These are phyloP conservation scores for Globisporangium solare DNA, from an alignment of 352 stramenopile genomes.

Conservation along the genomic window DNA sequence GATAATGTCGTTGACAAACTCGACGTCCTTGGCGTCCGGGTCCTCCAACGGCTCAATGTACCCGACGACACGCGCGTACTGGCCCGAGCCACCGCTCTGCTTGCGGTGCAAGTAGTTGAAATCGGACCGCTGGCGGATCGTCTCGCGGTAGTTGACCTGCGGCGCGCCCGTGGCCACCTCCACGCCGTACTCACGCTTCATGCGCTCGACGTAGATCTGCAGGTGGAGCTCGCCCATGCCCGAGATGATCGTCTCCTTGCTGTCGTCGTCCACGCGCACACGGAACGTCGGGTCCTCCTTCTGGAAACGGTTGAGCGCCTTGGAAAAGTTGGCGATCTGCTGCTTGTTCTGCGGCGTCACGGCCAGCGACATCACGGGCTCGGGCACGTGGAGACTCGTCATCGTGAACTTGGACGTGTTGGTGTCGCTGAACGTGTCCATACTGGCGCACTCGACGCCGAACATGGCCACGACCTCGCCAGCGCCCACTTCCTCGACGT, in stretches of 20 bases:
- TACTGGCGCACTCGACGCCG: slow-evolving; percentile 97
- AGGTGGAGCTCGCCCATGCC: slow-evolving; percentile 99
- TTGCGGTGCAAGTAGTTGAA: slow-evolving; percentile 99
- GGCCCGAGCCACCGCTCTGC: slow-evolving; percentile 96
- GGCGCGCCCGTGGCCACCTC: slow-evolving; percentile 90
- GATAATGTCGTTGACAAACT: slow-evolving; percentile 98
- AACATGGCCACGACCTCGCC: slow-evolving; percentile 99
- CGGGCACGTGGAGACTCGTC: slow-evolving; percentile 97
- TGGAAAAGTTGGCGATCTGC: slow-evolving; percentile 95
- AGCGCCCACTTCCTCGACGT: slow-evolving; percentile 92
- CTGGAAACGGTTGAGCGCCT: slow-evolving; percentile 94
- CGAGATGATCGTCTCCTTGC: slow-evolving; percentile 98
- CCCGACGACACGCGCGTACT: slow-evolving; percentile 96
- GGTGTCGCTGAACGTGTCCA: slow-evolving; percentile 96
- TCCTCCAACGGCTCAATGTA: slow-evolving; percentile 96
- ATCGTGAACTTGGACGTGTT: slow-evolving; percentile 90
- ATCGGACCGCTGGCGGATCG: slow-evolving; percentile 88
- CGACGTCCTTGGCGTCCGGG: slow-evolving; percentile 70
- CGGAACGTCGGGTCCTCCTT: slow-evolving; percentile 99
- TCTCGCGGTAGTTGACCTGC: slow-evolving; percentile 99
- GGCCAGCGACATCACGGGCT: slow-evolving; percentile 97
- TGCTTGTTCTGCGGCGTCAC: slow-evolving; percentile 95
- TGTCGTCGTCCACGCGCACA: slow-evolving; percentile 95
- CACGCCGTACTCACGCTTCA: slow-evolving; percentile 98
- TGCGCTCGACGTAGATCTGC: slow-evolving; percentile 99